Evolutionary conservation across 257 asterid genomes (phyloP).

Genomic region (Dorcoceras hygrometricum): DNA sequence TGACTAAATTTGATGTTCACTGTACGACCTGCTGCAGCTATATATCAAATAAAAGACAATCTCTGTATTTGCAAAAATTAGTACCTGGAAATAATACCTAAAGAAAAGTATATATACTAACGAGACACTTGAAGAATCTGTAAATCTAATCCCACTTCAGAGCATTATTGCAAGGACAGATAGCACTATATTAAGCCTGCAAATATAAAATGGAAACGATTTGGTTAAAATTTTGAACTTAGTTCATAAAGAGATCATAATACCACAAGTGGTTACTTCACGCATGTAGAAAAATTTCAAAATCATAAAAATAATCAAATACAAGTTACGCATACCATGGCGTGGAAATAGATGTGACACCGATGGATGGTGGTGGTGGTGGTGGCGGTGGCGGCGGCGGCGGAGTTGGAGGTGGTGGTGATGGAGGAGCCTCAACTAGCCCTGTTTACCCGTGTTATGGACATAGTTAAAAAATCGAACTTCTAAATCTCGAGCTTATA

Average conservation of each 20-base stretch:
- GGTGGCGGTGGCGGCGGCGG: slow-evolving; percentile 20
- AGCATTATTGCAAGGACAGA: slow-evolving; percentile 26
- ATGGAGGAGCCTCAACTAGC: slow-evolving; percentile 32
- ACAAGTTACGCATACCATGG: neutral
- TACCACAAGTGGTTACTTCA: no score
- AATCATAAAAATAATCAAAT: neutral
- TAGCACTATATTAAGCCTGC: slow-evolving; percentile 32
- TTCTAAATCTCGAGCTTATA: neutral
- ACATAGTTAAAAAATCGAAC: neutral
- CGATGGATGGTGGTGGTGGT: slow-evolving; percentile 21
- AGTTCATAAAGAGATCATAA: no score
- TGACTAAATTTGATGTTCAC: no score
- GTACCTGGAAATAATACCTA: no score
- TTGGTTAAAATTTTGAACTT: neutral
- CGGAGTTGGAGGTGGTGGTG: slow-evolving; percentile 25
- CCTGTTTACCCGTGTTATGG: slow-evolving; percentile 28
- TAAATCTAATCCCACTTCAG: slow-evolving; percentile 21
- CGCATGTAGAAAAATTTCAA: no score
- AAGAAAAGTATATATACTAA: no score
- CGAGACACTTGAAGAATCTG: neutral
- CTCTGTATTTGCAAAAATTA: no score
- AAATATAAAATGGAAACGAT: neutral
- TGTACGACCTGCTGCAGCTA: no score
- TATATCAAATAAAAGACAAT: no score
- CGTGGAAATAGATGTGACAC: slow-evolving; percentile 23